A percentile compares a stretch with the other conserved stretches of the same genome.
These are phyloP conservation scores for Paraconiothyrium brasiliense DNA, from an alignment of 2,329 filamentous ascomycete genomes.

Conservation along the genomic window DNA sequence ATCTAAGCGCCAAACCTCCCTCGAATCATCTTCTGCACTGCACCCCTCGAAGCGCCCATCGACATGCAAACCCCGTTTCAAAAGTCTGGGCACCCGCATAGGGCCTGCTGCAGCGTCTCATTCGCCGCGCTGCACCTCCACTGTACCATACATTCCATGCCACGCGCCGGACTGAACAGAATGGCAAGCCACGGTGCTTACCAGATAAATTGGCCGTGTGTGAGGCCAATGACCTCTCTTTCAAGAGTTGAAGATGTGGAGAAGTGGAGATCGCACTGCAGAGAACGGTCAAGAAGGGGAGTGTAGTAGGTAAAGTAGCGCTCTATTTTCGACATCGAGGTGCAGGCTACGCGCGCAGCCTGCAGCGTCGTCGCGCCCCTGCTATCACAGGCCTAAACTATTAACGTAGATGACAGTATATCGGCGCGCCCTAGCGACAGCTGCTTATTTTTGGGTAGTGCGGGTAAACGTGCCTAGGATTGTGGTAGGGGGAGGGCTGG, in stretches of 20 bases:
- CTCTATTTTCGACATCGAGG: conserved; percentile 21
- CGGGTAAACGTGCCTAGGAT: conserved; percentile 23
- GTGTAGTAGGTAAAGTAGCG: conserved; percentile 11
- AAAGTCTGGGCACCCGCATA: conserved; percentile 29
- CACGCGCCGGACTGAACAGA: conserved; percentile 18
- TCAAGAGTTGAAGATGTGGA: conserved; percentile 8
- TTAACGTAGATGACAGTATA: neutral
- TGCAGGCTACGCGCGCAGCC: conserved; percentile 43
- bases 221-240: conserved; percentile 16
- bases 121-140: conserved; percentile 22
- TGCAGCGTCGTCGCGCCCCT: conserved; percentile 18
- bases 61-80: conserved; percentile 36
- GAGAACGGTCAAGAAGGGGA: neutral
- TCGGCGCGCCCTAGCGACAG: conserved; percentile 4
- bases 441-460: conserved; percentile 30
- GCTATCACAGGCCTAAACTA: conserved; percentile 17
- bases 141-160: conserved; percentile 14
- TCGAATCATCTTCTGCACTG: conserved; percentile 35
- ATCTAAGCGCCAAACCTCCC: conserved; percentile 41
- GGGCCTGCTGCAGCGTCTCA: conserved; percentile 19
- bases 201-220: conserved; percentile 22
- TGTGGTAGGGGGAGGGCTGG: conserved; percentile 8
- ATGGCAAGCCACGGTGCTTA: conserved; percentile 33
- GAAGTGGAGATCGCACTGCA: conserved; percentile 19
- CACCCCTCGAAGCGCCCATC: conserved; percentile 36